Evolutionary conservation across 805 yeast species (phyloP), one percentile per base, ranked within the genome.

Genomic region (Saccharomycopsis oosterbeekiorum): DNA sequence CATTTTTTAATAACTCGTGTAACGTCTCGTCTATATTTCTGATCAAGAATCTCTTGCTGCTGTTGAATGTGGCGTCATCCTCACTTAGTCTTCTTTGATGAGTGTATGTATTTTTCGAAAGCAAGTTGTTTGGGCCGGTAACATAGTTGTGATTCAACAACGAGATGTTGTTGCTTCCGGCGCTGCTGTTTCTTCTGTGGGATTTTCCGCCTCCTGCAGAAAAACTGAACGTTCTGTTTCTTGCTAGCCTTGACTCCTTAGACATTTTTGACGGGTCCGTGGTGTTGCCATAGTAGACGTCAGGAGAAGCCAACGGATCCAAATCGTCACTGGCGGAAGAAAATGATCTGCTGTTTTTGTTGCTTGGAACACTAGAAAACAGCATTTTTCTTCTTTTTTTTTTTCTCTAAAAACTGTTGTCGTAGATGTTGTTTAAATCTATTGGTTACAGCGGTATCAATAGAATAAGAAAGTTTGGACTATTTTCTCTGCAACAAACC

Each of bases 21-120:
- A 91, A 75, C 1, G 97, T 89, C 39, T 79, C 72, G 67, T 89
- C 87, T 29, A 92, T 88, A 70, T 90, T 87, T 65, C 81, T 78
- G 63, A 91, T 88, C 69, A 86, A 83, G 69, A 88, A 89, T 65
- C 79, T 78, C 3, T 51, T 53, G n/a, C 34, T 47, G 4, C 58
- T 37, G 4, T 47, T 68, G 51, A 43, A 53, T 26, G 63, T 17
- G 17, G 55, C 71, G 58, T 78, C 83, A 68, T 83, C 87, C 55
- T 79, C 80, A 2, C 85, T 81, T 0, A 80, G 83, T 65, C 87
- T 74, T 70, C 86, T 77, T 63, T 70, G 36, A 6, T 14, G 57
- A 2, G n/a, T 17, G 17, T 12, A 39, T 4, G 42, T 14, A 14
- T 19, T 19, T n/a, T 15, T n/a, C 21, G 34, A 12, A 19, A 10